Evolutionary conservation across 1,284 basidiomycete species (phyloP).

Genomic region (Austroboletus novae-zelandiae): DNA sequence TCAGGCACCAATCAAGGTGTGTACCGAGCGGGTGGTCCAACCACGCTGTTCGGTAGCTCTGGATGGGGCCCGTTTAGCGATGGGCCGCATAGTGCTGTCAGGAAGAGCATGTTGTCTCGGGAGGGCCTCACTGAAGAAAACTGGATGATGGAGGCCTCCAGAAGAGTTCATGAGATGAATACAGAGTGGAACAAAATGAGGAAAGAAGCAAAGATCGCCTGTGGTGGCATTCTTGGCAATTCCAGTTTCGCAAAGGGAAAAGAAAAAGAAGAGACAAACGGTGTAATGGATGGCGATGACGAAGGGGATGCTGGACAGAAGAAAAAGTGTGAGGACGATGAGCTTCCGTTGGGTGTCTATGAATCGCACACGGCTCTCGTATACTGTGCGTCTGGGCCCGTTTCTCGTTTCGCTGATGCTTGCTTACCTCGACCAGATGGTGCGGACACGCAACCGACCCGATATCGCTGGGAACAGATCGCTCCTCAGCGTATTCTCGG

Average conservation of each 20-base stretch:
- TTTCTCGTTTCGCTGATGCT: conserved; percentile 4
- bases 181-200: conserved; percentile 63
- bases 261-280: conserved; percentile 25
- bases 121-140: conserved; percentile 82
- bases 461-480: conserved; percentile 57
- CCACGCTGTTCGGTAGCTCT: conserved; percentile 80
- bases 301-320: conserved; percentile 31
- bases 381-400: conserved; percentile 50
- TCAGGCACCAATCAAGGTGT: conserved; percentile 52
- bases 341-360: conserved; percentile 59
- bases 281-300: conserved; percentile 21
- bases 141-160: conserved; percentile 83
- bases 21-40: conserved; percentile 82
- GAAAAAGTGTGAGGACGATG: conserved; percentile 33
- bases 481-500: conserved; percentile 52
- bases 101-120: conserved; percentile 65
- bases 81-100: conserved; percentile 74
- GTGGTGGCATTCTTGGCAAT: conserved; percentile 37
- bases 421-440: conserved; percentile 48
- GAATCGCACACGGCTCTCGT: conserved; percentile 71
- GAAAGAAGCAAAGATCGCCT: conserved; percentile 52
- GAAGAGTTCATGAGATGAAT: conserved; percentile 60
- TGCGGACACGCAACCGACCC: conserved; percentile 67
- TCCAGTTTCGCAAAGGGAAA: conserved; percentile 24
- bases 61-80: conserved; percentile 86